Evolutionary conservation across 1,284 basidiomycete species (phyloP).

Genomic region (Sporisorium exsertum): DNA sequence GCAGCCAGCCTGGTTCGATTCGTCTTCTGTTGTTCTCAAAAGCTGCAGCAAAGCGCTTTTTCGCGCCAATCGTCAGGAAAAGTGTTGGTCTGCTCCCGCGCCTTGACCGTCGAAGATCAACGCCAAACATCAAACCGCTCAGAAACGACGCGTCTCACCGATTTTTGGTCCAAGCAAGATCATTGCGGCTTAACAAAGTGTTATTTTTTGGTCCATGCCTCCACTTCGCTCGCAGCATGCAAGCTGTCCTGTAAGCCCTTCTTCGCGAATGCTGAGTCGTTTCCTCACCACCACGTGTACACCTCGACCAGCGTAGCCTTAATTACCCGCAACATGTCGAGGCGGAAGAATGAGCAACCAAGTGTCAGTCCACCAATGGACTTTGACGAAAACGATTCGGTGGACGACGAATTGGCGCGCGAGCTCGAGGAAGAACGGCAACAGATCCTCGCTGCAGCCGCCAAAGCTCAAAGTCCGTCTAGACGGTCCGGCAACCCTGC

Average conservation of each 20-base stretch:
- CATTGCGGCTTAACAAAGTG: conserved; percentile 2
- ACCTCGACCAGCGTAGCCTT: not conserved
- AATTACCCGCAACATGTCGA: conserved; percentile 12
- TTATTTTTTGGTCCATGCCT: conserved; percentile 25
- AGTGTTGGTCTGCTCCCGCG: conserved; percentile 20
- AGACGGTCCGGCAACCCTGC: no score
- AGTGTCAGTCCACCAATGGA: not conserved
- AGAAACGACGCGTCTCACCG: conserved; percentile 19
- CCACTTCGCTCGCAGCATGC: conserved; percentile 18
- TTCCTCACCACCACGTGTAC: not conserved
- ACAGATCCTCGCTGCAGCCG: conserved; percentile 23
- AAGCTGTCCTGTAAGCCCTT: conserved; percentile 9
- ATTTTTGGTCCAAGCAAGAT: no score
- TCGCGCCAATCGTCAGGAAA: not conserved
- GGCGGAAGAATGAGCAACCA: not conserved
- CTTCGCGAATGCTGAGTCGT: conserved; percentile 16
- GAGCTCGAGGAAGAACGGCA: conserved; percentile 40
- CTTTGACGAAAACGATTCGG: not conserved
- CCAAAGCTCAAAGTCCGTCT: no score
- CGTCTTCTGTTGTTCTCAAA: conserved; percentile 4
- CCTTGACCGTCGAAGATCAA: not conserved
- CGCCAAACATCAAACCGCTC: conserved; percentile 1
- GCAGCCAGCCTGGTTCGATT: not conserved
- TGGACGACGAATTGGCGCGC: conserved; percentile 25
- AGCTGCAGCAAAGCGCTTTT: no score